Conservation (phyloP, 768 basidiomycete genomes). For the Podaxis carcinomalis region DNA sequence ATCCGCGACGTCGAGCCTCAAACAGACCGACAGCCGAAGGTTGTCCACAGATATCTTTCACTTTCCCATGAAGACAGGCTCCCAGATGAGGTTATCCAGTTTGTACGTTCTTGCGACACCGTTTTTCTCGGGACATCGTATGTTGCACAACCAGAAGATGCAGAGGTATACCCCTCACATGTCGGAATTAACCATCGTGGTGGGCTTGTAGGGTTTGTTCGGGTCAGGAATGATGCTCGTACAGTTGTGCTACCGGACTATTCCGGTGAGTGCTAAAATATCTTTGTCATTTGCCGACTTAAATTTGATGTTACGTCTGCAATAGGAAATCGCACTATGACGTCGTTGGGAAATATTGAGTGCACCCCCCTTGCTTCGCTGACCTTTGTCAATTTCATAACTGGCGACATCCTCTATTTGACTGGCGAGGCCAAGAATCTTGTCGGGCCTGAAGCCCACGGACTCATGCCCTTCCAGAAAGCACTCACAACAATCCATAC, state of each 20-base stretch:
- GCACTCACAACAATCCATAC: constrained; percentile 43
- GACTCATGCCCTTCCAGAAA: constrained; percentile 53
- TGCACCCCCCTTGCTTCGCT: constrained; percentile 51
- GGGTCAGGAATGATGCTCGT: constrained; percentile 52
- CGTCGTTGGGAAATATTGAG: constrained; percentile 60
- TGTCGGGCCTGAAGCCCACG: constrained; percentile 41
- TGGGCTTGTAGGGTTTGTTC: constrained; percentile 57
- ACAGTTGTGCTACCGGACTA: constrained; percentile 59
- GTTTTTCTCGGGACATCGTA: constrained; percentile 55
- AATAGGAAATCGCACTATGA: constrained; percentile 58
- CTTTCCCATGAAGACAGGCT: constrained; percentile 35
- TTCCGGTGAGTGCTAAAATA: constrained; percentile 33
- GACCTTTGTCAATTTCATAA: constrained; percentile 48
- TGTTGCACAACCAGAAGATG: constrained; percentile 32
- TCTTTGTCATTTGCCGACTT: neutral
- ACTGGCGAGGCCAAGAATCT: constrained; percentile 53
- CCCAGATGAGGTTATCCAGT: constrained; percentile 42
- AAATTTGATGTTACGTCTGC: neutral
- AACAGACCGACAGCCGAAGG: constrained; percentile 30
- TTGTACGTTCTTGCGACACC: constrained; percentile 48
- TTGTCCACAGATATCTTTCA: constrained; percentile 30
- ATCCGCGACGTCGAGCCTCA: constrained; percentile 46
- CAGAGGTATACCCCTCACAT: constrained; percentile 45
- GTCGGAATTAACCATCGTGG: constrained; percentile 63
- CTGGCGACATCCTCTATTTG: constrained; percentile 57